phyloP scores from a whole-genome alignment of 345 rosid species.

The Sisymbrium irio region DNA sequence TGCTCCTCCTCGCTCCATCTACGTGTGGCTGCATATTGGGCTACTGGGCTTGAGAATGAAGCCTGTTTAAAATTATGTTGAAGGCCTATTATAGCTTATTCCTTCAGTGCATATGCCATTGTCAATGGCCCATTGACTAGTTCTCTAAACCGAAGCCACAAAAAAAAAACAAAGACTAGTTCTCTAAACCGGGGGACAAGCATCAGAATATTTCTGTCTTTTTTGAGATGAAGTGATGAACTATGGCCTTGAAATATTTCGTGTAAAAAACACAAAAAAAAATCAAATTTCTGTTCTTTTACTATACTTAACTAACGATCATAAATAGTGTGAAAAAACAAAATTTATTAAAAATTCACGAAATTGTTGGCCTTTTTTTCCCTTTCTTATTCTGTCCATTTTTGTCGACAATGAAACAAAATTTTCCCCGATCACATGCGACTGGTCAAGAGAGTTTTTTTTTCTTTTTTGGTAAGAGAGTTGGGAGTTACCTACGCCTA shows the following conservation, averaged over 20 bases:
- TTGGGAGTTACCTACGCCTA: background rate
- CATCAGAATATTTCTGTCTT: background rate
- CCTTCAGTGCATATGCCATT: too few relatives aligned
- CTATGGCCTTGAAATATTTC: background rate
- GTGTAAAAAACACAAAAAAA: background rate
- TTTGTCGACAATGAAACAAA: background rate
- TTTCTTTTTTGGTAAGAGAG: too few relatives aligned
- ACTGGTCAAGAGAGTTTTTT: too few relatives aligned
- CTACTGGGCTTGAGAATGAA: background rate
- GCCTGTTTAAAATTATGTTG: background rate
- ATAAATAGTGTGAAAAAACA: background rate
- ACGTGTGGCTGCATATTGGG: slow-evolving; percentile 10
- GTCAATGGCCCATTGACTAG: too few relatives aligned
- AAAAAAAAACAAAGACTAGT: too few relatives aligned
- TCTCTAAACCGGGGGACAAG: background rate
- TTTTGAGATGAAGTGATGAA: background rate
- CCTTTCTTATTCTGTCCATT: background rate
- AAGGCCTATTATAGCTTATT: background rate
- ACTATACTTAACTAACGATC: background rate
- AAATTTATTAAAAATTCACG: background rate
- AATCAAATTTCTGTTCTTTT: background rate
- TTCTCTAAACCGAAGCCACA: too few relatives aligned
- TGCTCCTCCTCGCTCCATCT: background rate
- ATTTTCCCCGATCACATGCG: background rate
- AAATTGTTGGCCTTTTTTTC: background rate